Conservation (phyloP, 257 asterid species). For the Solanum chilense region DNA sequence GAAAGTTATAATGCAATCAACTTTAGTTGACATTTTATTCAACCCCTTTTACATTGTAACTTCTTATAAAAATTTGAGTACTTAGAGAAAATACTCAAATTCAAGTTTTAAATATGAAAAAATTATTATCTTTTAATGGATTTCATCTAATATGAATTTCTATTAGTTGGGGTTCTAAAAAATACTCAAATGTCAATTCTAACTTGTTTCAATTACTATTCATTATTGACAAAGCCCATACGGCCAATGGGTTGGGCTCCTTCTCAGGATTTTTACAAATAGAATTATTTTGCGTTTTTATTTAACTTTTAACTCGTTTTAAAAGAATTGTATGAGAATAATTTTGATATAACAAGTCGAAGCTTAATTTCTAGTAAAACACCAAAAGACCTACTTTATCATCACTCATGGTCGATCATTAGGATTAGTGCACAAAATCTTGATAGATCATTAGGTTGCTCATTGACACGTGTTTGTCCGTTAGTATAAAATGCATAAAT, state of each 20-base stretch:
- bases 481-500: too few species aligned
- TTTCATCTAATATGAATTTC: too few species aligned
- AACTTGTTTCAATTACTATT: neutral
- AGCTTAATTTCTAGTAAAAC: neutral
- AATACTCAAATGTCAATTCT: neutral
- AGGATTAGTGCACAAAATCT: neutral
- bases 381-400: neutral
- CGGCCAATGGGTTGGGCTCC: neutral
- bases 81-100: neutral
- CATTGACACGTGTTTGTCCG: too few species aligned
- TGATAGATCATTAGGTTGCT: neutral
- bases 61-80: neutral
- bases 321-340: neutral
- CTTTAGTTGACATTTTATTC: neutral
- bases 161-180: too few species aligned
- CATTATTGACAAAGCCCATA: neutral
- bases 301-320: neutral
- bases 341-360: neutral
- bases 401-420: neutral
- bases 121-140: too few species aligned
- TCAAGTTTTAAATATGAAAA: neutral
- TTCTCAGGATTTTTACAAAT: neutral
- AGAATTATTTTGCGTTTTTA: neutral
- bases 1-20: neutral
- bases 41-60: neutral